Evolutionary conservation across 371 early-diverging fungal genomes (phyloP).

Genomic region (Actinomortierella wolfii): DNA sequence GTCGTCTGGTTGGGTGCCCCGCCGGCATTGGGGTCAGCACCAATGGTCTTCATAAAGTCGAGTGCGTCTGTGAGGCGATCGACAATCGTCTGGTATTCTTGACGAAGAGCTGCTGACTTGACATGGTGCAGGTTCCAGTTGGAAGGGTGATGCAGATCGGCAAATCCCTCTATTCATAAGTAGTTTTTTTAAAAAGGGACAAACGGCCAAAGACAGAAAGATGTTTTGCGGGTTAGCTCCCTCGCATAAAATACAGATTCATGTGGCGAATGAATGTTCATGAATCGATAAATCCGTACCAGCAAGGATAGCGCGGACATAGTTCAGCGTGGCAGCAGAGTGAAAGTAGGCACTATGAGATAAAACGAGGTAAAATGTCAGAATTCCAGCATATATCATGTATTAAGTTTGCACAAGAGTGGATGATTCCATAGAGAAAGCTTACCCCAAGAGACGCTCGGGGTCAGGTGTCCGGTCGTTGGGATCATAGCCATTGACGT

Average conservation of each 20-base stretch:
- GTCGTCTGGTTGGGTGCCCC: conserved; percentile 17
- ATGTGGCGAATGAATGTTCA: neutral
- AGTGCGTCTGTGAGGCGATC: conserved; percentile 84
- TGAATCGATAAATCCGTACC: conserved; percentile 33
- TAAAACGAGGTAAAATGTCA: neutral
- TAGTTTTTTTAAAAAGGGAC: neutral
- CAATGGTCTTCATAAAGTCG: conserved; percentile 92
- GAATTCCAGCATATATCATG: no score
- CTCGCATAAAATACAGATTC: no score
- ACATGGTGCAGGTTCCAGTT: conserved; percentile 93
- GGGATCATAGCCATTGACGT: conserved; percentile 93
- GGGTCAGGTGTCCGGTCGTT: conserved; percentile 92
- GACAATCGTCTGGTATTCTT: conserved; percentile 90
- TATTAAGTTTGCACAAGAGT: no score
- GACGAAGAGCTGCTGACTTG: conserved; percentile 73
- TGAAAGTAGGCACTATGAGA: conserved; percentile 87
- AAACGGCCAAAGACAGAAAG: neutral
- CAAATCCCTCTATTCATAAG: conserved; percentile 46
- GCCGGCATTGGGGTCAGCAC: conserved; percentile 64
- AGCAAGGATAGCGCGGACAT: conserved; percentile 86
- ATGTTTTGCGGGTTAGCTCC: no score
- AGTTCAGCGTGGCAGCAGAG: conserved; percentile 96
- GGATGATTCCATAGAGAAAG: no score
- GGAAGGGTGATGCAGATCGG: conserved; percentile 88
- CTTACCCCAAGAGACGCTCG: conserved; percentile 82